A percentile compares a stretch with the other conserved stretches of the same genome.
These are phyloP conservation scores for Hericium erinaceus DNA, from an alignment of 768 basidiomycete species.

Conservation along the genomic window DNA sequence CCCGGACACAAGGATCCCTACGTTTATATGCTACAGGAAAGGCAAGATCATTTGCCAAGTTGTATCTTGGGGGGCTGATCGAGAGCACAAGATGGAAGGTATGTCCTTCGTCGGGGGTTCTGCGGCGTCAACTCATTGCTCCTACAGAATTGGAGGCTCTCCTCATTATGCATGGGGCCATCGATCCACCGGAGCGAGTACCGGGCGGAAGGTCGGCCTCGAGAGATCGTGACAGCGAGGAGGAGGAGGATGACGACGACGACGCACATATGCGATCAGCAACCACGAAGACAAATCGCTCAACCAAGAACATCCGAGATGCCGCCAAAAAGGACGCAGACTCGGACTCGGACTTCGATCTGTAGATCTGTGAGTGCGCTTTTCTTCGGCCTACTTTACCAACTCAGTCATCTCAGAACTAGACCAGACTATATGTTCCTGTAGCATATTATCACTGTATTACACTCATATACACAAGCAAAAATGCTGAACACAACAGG, in stretches of 20 bases:
- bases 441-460: too few species aligned
- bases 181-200: slow-evolving; percentile 48
- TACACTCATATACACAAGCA: too few species aligned
- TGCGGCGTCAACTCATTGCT: slow-evolving; percentile 3
- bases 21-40: slow-evolving; percentile 85
- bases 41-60: slow-evolving; percentile 88
- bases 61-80: slow-evolving; percentile 74
- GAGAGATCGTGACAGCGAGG: slow-evolving; percentile 21
- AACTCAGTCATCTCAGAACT: too few species aligned
- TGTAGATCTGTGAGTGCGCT: slow-evolving; percentile 12
- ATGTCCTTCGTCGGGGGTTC: slow-evolving; percentile 13
- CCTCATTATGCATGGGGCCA: slow-evolving; percentile 52
- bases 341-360: slow-evolving; percentile 73
- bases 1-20: slow-evolving; percentile 84
- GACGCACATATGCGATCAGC: slow-evolving; percentile 51
- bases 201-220: slow-evolving; percentile 19
- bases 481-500: too few species aligned
- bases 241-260: slow-evolving; percentile 40
- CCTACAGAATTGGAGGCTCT: slow-evolving; percentile 60
- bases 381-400: too few species aligned
- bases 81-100: slow-evolving; percentile 75
- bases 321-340: slow-evolving; percentile 45
- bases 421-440: too few species aligned
- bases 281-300: slow-evolving; percentile 43
- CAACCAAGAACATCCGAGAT: slow-evolving; percentile 47